These are phyloP conservation scores for Ustilago vetiveriae DNA, from an alignment of 1,284 basidiomycete species.

Conservation along the genomic window DNA sequence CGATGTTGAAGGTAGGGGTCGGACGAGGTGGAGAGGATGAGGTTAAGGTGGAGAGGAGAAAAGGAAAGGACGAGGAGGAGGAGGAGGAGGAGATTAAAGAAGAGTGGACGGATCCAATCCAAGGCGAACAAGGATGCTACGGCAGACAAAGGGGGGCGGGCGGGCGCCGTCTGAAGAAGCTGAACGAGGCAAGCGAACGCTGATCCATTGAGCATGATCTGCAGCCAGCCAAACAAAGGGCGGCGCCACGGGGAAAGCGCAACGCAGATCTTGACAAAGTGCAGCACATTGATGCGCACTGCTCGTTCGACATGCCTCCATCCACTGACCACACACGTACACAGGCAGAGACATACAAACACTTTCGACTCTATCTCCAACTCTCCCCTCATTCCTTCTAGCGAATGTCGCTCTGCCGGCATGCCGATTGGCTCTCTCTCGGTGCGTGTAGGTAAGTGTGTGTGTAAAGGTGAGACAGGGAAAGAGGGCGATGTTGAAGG, in stretches of 20 bases:
- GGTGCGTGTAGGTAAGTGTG: too few species aligned
- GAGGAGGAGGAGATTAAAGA: not conserved
- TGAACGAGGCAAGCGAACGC: not conserved
- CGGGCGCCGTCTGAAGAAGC: too few species aligned
- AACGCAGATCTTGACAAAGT: not conserved
- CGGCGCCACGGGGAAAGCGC: not conserved
- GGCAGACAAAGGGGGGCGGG: too few species aligned
- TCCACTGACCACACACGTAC: too few species aligned
- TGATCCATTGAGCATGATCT: not conserved
- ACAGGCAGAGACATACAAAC: too few species aligned
- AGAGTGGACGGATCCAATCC: not conserved
- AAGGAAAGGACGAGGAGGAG: constrained; percentile 2
- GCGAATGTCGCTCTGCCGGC: not conserved
- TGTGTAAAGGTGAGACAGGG: constrained; percentile 10
- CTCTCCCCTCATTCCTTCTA: not conserved
- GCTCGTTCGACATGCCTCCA: constrained; percentile 1
- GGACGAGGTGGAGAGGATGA: constrained; percentile 7
- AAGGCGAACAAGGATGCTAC: not conserved
- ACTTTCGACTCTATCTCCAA: not conserved
- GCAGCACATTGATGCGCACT: not conserved
- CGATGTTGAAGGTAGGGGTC: not conserved
- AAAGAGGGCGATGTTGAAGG: constrained; percentile 14
- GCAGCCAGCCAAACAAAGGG: not conserved
- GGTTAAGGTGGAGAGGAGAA: constrained; percentile 2
- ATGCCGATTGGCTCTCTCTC: constrained; percentile 1